A percentile compares a stretch with the other conserved stretches of the same genome.
Conservation (phyloP, 352 stramenopile genomes). For the Pythium rhizo-oryzae region DNA sequence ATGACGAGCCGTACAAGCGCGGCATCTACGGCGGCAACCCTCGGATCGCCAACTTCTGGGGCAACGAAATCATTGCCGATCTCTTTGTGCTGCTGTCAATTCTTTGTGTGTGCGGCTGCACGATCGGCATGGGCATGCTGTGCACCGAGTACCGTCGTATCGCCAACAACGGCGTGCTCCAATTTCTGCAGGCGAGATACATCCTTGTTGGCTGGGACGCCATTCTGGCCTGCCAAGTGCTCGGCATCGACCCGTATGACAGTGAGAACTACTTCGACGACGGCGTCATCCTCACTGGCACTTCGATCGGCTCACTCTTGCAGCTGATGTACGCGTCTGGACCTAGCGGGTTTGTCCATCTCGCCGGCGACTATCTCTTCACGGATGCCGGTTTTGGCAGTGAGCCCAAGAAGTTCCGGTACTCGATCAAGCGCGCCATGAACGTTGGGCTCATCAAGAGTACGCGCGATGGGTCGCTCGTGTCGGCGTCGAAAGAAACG, state of each 20-base stretch:
- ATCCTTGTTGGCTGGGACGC: constrained; percentile 58
- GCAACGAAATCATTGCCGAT: constrained; percentile 62
- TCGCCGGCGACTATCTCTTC: constrained; percentile 63
- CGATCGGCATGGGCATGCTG: constrained; percentile 41
- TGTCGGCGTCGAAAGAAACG: constrained; percentile 10
- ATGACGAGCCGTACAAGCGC: constrained; percentile 33
- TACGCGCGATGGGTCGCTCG: constrained; percentile 13
- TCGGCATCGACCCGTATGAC: constrained; percentile 58
- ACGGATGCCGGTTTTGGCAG: constrained; percentile 40
- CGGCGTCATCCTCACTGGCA: constrained; percentile 35
- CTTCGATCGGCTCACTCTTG: constrained; percentile 45
- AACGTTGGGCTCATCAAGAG: constrained; percentile 37
- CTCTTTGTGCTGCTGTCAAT: constrained; percentile 45
- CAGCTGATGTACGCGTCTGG: constrained; percentile 57
- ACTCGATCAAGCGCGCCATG: constrained; percentile 41
- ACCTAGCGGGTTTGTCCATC: constrained; percentile 46
- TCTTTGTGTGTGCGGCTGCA: constrained; percentile 32
- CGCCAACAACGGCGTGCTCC: constrained; percentile 51
- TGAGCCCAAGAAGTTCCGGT: constrained; percentile 38
- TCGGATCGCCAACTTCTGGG: constrained; percentile 50
- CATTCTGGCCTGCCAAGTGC: constrained; percentile 37
- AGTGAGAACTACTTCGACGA: constrained; percentile 23
- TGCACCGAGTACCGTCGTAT: constrained; percentile 45
- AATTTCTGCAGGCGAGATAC: constrained; percentile 52
- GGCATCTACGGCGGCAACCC: constrained; percentile 48